These are phyloP conservation scores for Fragilariopsis cylindrus DNA, from an alignment of 108 stramenopile genomes.

Conservation along the genomic window DNA sequence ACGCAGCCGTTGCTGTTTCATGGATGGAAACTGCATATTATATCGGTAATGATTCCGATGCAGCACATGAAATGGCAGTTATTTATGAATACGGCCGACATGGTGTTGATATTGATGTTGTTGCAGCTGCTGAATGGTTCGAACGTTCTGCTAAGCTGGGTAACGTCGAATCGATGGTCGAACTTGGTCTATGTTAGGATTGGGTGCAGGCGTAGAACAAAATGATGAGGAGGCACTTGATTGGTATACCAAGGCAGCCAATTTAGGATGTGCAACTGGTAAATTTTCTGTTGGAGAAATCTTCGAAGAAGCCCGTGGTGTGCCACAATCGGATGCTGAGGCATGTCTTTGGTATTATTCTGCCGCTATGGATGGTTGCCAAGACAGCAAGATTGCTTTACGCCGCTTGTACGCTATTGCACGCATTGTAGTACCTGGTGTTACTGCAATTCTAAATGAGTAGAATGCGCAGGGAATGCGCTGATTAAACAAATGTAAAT, in stretches of 20 bases:
- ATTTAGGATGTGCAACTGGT: slow-evolving; percentile 61
- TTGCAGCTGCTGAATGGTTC: slow-evolving; percentile 83
- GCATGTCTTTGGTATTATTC: slow-evolving; percentile 89
- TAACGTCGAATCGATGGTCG: slow-evolving; percentile 84
- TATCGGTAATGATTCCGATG: slow-evolving; percentile 54
- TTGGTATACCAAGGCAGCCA: slow-evolving; percentile 88
- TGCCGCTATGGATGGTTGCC: slow-evolving; percentile 77
- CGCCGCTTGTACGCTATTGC: slow-evolving; percentile 83
- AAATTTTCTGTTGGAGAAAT: slow-evolving; percentile 84
- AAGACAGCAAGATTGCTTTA: slow-evolving; percentile 69
- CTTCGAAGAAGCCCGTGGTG: slow-evolving; percentile 83
- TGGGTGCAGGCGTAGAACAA: slow-evolving; percentile 83
- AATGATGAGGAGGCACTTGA: slow-evolving; percentile 75
- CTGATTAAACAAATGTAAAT: slow-evolving; percentile 35
- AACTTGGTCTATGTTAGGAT: slow-evolving; percentile 84
- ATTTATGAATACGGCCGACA: slow-evolving; percentile 77
- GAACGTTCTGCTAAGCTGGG: slow-evolving; percentile 65
- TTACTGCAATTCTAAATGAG: slow-evolving; percentile 59
- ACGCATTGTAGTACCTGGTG: slow-evolving; percentile 79
- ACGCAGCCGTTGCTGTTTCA: slow-evolving; percentile 47
- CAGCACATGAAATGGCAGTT: slow-evolving; percentile 74
- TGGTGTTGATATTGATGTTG: slow-evolving; percentile 71
- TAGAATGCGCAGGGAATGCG: slow-evolving; percentile 83
- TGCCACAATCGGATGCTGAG: slow-evolving; percentile 79
- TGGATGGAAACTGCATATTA: slow-evolving; percentile 77